A percentile compares a stretch with the other conserved stretches of the same genome.
Evolutionary conservation across 495 filamentous ascomycete species (phyloP).

Genomic region (Talaromyces borbonicus): DNA sequence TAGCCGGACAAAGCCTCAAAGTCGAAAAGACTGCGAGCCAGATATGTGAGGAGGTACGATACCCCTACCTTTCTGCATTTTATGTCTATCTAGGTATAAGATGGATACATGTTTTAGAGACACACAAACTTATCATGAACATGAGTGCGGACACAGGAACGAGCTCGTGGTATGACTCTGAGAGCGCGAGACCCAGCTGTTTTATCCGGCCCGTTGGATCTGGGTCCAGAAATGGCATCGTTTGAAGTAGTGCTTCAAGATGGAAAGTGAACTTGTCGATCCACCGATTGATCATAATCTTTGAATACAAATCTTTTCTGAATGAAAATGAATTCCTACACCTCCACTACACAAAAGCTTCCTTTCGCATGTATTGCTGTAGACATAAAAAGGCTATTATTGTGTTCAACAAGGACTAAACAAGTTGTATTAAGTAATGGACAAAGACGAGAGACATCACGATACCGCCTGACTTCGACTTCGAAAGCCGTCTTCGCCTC

Average conservation of each 20-base stretch:
- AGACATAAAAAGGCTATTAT: no score
- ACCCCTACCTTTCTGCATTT: no score
- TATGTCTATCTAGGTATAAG: no score
- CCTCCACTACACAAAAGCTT: no score
- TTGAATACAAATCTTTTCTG: no score
- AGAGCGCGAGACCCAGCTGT: conserved; percentile 21
- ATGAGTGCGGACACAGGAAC: conserved; percentile 15
- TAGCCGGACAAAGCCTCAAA: conserved; percentile 11
- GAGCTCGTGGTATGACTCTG: conserved; percentile 11
- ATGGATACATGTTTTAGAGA: no score
- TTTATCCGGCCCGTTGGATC: conserved; percentile 6
- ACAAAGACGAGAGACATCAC: neutral
- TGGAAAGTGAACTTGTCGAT: neutral
- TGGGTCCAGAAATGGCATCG: neutral
- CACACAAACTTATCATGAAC: no score
- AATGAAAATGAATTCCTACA: no score
- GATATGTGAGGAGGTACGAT: conserved; percentile 21
- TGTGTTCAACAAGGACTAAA: no score
- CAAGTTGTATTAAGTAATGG: neutral
- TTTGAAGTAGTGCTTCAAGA: neutral
- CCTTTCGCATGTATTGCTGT: no score
- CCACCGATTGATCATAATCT: no score
- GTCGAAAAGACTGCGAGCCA: conserved; percentile 21
- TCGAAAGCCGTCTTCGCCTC: conserved; percentile 3
- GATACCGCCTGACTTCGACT: conserved; percentile 3